These are phyloP conservation scores for Pachysolen tannophilus DNA, from an alignment of 805 yeast genomes.

Conservation along the genomic window DNA sequence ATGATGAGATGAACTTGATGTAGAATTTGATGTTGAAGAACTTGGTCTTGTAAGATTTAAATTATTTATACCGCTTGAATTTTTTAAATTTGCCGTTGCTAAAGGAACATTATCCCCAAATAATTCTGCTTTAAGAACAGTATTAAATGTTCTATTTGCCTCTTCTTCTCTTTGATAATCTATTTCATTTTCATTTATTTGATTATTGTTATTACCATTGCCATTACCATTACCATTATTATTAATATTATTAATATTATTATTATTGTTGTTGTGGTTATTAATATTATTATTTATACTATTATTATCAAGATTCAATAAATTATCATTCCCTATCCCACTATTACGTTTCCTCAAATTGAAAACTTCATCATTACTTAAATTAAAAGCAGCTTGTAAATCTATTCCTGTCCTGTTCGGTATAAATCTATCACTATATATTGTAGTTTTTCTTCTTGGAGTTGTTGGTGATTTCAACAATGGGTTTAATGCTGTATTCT, in stretches of 20 bases:
- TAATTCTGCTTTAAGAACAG: slow-evolving; percentile 79
- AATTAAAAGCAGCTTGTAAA: slow-evolving; percentile 74
- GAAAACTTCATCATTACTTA: slow-evolving; percentile 35
- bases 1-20: slow-evolving; percentile 12
- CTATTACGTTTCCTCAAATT: slow-evolving; percentile 24
- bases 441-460: slow-evolving; percentile 40
- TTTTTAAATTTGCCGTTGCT: slow-evolving; percentile 21
- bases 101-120: slow-evolving; percentile 82
- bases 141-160: slow-evolving; percentile 80
- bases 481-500: slow-evolving; percentile 8
- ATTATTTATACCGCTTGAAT: slow-evolving; percentile 10
- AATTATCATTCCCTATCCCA: not conserved
- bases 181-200: slow-evolving; percentile 44
- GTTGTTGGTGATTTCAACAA: slow-evolving; percentile 31
- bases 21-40: slow-evolving; percentile 9
- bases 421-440: slow-evolving; percentile 78
- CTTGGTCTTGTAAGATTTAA: slow-evolving; percentile 8
- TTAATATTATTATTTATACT: too few species aligned
- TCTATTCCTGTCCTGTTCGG: slow-evolving; percentile 85
- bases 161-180: slow-evolving; percentile 68
- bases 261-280: too few species aligned
- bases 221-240: slow-evolving; percentile 13
- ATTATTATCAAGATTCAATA: not conserved
- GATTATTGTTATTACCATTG: slow-evolving; percentile 15
- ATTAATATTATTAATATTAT: slow-evolving; percentile 12